A percentile compares a stretch with the other conserved stretches of the same genome.
Evolutionary conservation across 208 protist species (phyloP).

Genomic region (Trichomonas gallinae): DNA sequence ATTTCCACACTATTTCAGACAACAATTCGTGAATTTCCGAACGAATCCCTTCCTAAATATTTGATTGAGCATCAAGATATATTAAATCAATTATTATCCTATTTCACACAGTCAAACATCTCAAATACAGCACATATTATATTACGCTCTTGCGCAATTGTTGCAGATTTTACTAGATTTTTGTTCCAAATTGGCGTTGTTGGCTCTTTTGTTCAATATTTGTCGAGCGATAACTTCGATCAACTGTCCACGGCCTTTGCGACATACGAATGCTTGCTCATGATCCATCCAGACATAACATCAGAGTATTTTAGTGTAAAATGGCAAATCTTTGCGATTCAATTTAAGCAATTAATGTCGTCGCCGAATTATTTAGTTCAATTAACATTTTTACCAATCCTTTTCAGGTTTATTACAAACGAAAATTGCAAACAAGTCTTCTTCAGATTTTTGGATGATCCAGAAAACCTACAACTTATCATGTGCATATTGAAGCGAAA

Average conservation of each 20-base stretch:
- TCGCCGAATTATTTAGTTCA: conserved; percentile 17
- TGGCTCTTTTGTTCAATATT: background rate
- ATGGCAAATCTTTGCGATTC: background rate
- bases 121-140: conserved; percentile 13
- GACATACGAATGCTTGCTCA: background rate
- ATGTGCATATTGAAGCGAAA: background rate
- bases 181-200: background rate
- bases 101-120: background rate
- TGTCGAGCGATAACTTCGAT: background rate
- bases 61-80: background rate
- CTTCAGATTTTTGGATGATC: background rate
- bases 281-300: background rate
- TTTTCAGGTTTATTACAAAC: background rate
- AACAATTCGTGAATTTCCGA: background rate
- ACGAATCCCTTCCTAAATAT: background rate
- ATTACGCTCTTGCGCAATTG: background rate
- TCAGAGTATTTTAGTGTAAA: background rate
- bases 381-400: background rate
- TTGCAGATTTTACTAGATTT: background rate
- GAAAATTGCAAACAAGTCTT: background rate
- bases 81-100: background rate
- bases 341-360: background rate
- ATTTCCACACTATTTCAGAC: background rate
- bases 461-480: background rate
- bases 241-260: background rate